Evolutionary conservation across 768 basidiomycete species (phyloP).

Genomic region (Dioszegia aurantiaca): DNA sequence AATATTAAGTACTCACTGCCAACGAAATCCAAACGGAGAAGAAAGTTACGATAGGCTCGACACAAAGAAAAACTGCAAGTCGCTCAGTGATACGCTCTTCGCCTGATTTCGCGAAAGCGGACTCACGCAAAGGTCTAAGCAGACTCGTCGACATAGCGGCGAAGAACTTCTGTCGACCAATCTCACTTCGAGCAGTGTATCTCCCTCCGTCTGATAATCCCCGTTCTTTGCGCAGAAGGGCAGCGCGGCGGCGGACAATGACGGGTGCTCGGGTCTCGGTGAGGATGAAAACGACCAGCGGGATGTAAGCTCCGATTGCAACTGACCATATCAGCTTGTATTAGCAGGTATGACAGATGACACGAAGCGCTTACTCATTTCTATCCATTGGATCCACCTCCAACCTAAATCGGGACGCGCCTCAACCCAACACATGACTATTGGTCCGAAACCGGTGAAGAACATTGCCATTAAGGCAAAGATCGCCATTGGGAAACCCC

Average conservation of each 20-base stretch:
- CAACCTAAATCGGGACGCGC: constrained; percentile 62
- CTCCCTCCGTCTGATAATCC: constrained; percentile 56
- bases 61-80: constrained; percentile 61
- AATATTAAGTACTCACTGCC: constrained; percentile 51
- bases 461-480: constrained; percentile 65
- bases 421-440: constrained; percentile 62
- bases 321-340: constrained; percentile 38
- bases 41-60: constrained; percentile 71
- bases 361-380: constrained; percentile 54
- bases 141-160: constrained; percentile 67
- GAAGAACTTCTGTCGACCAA: constrained; percentile 36
- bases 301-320: constrained; percentile 9
- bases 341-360: neutral
- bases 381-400: constrained; percentile 84
- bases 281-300: constrained; percentile 59
- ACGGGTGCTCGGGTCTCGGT: constrained; percentile 70
- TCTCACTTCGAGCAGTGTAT: constrained; percentile 46
- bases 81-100: neutral
- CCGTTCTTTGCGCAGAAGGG: constrained; percentile 63
- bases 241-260: constrained; percentile 66
- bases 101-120: too few species aligned
- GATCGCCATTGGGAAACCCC: constrained; percentile 73
- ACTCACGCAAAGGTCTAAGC: constrained; percentile 69
- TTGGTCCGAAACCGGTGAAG: constrained; percentile 65
- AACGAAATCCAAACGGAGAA: constrained; percentile 59